These are phyloP conservation scores for Chytriomyces hyalinus DNA, from an alignment of 192 early-diverging fungal species.

Conservation along the genomic window DNA sequence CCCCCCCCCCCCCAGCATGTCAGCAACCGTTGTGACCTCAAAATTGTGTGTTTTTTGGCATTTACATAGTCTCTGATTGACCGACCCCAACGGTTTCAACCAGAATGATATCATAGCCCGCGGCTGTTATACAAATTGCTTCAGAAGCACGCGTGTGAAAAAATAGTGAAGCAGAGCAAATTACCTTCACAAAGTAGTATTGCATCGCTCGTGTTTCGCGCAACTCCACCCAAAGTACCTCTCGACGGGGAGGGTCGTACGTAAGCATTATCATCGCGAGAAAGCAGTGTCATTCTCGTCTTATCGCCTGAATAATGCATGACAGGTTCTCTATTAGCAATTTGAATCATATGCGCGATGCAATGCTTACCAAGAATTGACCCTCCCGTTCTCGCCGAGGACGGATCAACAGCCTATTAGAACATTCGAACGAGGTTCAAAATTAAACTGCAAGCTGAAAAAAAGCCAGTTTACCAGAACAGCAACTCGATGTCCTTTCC, in stretches of 20 bases:
- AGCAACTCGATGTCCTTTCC: constrained; percentile 71
- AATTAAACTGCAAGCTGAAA: too few relatives aligned
- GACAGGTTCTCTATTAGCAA: background rate
- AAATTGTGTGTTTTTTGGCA: background rate
- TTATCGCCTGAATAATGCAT: constrained; percentile 65
- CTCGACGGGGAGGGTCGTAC: constrained; percentile 79
- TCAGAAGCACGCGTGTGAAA: background rate
- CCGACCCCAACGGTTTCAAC: constrained; percentile 89
- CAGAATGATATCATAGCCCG: constrained; percentile 78
- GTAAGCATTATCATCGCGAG: constrained; percentile 65
- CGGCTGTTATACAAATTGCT: constrained; percentile 50
- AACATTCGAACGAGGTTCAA: background rate
- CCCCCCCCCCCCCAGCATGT: too few relatives aligned
- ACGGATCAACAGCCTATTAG: constrained; percentile 80
- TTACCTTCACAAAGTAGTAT: constrained; percentile 80
- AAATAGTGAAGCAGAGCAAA: background rate
- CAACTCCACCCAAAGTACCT: constrained; percentile 78
- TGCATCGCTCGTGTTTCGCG: constrained; percentile 80
- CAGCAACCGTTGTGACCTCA: constrained; percentile 1
- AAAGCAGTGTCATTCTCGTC: constrained; percentile 81
- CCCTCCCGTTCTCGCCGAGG: constrained; percentile 77
- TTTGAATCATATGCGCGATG: background rate
- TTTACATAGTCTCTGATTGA: constrained; percentile 78
- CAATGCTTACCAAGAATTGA: constrained; percentile 69
- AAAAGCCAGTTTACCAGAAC: constrained; percentile 59